Conservation (phyloP, 148 eudicot genomes). For the Gaultheria prostrata region DNA sequence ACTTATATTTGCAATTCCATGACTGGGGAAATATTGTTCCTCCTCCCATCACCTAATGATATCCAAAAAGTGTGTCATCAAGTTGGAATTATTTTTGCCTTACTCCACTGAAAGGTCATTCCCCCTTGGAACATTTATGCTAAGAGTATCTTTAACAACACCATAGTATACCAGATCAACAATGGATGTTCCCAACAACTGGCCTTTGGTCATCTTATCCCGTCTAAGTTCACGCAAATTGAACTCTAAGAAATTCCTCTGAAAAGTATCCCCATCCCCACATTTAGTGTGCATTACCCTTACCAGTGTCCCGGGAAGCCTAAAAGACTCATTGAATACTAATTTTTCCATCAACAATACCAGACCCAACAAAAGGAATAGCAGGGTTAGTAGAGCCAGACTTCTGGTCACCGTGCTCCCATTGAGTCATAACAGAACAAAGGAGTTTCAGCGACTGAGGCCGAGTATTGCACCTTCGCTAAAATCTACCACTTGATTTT, state of each 20-base stretch:
- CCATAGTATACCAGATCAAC: constrained; percentile 85
- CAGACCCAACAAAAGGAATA: constrained; percentile 53
- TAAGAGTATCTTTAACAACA: constrained; percentile 43
- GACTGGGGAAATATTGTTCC: no score
- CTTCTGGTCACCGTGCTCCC: constrained; percentile 72
- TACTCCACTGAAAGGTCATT: no score
- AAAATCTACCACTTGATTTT: no score
- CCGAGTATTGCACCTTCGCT: no score
- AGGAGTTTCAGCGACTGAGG: constrained; percentile 68
- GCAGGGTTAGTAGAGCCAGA: constrained; percentile 66
- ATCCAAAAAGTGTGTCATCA: no score
- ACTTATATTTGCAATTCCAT: no score
- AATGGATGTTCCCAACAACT: constrained; percentile 69
- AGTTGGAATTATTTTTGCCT: no score
- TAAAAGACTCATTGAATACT: constrained; percentile 80
- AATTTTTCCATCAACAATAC: constrained; percentile 62
- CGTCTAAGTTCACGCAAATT: constrained; percentile 82
- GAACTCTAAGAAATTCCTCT: constrained; percentile 73
- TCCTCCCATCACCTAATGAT: no score
- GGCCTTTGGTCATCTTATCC: constrained; percentile 73
- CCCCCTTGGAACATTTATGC: constrained; percentile 43
- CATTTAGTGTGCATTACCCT: constrained; percentile 57
- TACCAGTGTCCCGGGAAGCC: constrained; percentile 47
- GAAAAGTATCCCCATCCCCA: constrained; percentile 54
- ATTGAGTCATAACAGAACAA: constrained; percentile 67